Conservation (phyloP, 2,329 filamentous ascomycete genomes). For the Xylariaceae sp. region DNA sequence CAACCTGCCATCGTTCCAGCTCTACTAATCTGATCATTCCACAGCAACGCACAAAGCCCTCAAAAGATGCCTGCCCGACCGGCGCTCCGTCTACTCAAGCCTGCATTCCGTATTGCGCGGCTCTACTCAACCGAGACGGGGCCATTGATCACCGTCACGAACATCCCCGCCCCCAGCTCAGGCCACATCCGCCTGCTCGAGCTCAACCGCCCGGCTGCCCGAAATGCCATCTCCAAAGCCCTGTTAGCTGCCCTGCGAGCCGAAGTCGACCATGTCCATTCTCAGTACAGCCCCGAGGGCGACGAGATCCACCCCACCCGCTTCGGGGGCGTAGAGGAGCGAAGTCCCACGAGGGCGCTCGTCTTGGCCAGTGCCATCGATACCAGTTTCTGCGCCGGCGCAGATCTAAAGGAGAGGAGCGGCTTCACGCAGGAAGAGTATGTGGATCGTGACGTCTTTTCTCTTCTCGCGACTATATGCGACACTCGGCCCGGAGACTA, state of each 20-base stretch:
- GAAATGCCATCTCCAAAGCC: conserved; percentile 84
- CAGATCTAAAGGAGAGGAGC: conserved; percentile 84
- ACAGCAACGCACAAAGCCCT: neutral
- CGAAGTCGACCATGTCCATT: conserved; percentile 69
- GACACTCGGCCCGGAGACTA: conserved; percentile 10
- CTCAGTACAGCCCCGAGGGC: conserved; percentile 54
- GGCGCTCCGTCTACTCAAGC: conserved; percentile 15
- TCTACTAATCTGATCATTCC: neutral
- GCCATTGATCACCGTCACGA: conserved; percentile 64
- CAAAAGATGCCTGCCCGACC: conserved; percentile 27
- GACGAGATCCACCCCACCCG: conserved; percentile 42
- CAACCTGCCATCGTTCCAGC: neutral
- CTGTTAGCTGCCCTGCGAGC: conserved; percentile 68
- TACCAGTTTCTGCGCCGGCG: conserved; percentile 85
- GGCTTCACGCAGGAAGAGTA: conserved; percentile 76
- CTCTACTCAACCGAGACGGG: conserved; percentile 42
- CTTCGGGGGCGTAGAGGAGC: conserved; percentile 39
- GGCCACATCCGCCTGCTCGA: conserved; percentile 86
- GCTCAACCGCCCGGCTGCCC: conserved; percentile 76
- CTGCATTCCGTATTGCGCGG: conserved; percentile 18
- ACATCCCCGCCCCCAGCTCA: conserved; percentile 70
- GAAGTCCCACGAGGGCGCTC: conserved; percentile 68
- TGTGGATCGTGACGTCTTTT: conserved; percentile 26
- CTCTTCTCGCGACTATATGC: neutral
- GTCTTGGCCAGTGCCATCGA: conserved; percentile 84